Conservation (phyloP, 768 basidiomycete genomes). For the Amanita rubescens region DNA sequence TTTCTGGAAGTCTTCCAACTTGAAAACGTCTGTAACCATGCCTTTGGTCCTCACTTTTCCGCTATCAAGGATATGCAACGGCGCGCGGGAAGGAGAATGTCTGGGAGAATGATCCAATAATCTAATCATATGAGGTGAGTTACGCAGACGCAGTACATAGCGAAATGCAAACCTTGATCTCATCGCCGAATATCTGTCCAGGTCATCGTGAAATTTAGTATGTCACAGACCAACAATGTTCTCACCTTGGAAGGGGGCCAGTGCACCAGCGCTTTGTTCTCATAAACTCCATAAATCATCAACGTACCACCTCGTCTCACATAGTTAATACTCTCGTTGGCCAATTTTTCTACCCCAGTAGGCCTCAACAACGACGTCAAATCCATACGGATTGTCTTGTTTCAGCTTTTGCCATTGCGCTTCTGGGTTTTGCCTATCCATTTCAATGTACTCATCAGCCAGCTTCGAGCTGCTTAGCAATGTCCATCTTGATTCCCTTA, state of each 20-base stretch:
- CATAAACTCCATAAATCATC: conserved; percentile 89
- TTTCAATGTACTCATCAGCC: conserved; percentile 83
- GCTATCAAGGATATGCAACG: conserved; percentile 79
- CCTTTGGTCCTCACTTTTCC: conserved; percentile 78
- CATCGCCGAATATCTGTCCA: conserved; percentile 59
- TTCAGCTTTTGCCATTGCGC: conserved; percentile 78
- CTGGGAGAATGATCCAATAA: conserved; percentile 89
- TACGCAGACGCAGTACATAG: background rate
- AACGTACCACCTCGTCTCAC: conserved; percentile 79
- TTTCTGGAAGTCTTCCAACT: conserved; percentile 59
- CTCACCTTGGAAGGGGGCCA: conserved; percentile 86
- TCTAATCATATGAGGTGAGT: conserved; percentile 32
- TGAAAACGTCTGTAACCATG: conserved; percentile 65
- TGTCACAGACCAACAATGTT: conserved; percentile 1
- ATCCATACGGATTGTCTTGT: conserved; percentile 78
- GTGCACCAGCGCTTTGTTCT: conserved; percentile 73
- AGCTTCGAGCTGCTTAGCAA: conserved; percentile 71
- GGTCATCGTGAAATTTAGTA: background rate
- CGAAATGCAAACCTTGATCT: conserved; percentile 30
- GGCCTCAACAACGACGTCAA: conserved; percentile 73
- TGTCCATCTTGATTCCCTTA: conserved; percentile 86
- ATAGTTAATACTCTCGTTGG: conserved; percentile 86
- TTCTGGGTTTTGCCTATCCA: conserved; percentile 68
- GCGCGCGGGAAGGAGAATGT: conserved; percentile 88
- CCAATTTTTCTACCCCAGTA: conserved; percentile 75